Base-by-base conservation (phyloP, 2,329 filamentous ascomycete genomes). In the Fusarium bulbicola region DNA sequence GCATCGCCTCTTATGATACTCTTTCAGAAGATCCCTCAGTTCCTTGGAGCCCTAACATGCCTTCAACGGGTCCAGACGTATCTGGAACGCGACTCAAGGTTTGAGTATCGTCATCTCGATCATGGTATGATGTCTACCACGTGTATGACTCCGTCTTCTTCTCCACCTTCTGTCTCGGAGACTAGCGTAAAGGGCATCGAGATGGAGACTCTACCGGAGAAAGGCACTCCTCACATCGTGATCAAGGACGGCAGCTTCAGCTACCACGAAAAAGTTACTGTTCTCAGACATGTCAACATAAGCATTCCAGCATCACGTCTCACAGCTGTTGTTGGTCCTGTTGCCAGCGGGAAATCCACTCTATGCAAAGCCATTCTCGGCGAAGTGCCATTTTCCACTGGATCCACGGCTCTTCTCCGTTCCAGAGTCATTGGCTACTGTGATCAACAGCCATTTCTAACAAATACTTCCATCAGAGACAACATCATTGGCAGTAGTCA, bases 291-390 rank as follows among this genome's bases (percentile, higher is more conserved):
- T 16, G 74, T 76, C 60, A 66, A 67, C 30, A 59, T 43, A 2
- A 59, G 30, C 1, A 73, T 74, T 47, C 75, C 57, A 26, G 50
- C 45, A 11, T 58, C 65, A 4, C 47, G 53, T n/a, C 63, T 83
- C 10, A 82, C 78, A 1, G 70, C 83, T 1, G 66, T 84, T 5
- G 68, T 81, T 11, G 83, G 83, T 1, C 81, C 81, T 3, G 80
- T 84, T 4, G 79, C 74, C 2, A 79, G 73, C 7, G 79, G 80
- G 1, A 81, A 86, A 59, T 82, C 82, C 0, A 82, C 81, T 0
- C 66, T 84, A 2, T 79, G 80, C 60, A 83, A 82, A 45, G 81
- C 79, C 1, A 74, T 86, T 0, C 66, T 80, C 2, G 79, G 79
- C 7, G 79, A 80, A 37, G 63, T 77, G 0, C 75, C 78, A 1